Base-by-base conservation (phyloP, 2,329 filamentous ascomycete species). In the Teratosphaeria gauchensis region DNA sequence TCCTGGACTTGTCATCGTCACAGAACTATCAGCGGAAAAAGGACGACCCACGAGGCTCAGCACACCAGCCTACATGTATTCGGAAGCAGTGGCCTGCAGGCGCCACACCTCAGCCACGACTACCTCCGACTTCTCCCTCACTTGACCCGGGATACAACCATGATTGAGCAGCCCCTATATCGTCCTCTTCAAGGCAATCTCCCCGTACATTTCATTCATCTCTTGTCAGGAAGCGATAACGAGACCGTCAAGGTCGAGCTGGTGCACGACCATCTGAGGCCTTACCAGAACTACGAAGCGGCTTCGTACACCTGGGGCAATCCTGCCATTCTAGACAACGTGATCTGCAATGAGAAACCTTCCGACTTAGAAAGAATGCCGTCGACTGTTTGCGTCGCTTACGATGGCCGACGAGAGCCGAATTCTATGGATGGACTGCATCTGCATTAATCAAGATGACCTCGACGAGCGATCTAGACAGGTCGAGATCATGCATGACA, bases 381-480 rank as follows among this genome's bases (percentile, higher is more conserved):
- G 31, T 19, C 14, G 31, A 21, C 24, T 35, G 19, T 8, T 30
- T 56, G 35, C 55, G 42, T 30, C 55, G 16, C 24, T 21, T 56
- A 24, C 55, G 55, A 51, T 4, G 28, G 16, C 21, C 14, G 24
- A n/a, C 21, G 19, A 52, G 31, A 21, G 14, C 38, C 35, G 55
- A 30, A 3, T 51, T n/a, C 42, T 56, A 2, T 56, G 55, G 38
- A 56, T 56, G 24, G 55, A 56, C 30, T 35, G 33, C 48, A n/a
- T 56, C 24, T 51, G 55, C 46, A 56, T 56, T 35, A 51, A 56
- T 51, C 55, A 56, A 24, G 19, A 30, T 31, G 55, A 56, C 32
- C 14, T 51, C 4, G 24, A 51, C 21, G 55, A 56, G 42, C 28
- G 55, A 32, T 30, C 12, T n/a, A 21, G 16, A 9, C 55, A 56